These are phyloP conservation scores for Asterophora lycoperdoides DNA, from an alignment of 768 basidiomycete species.

Conservation along the genomic window DNA sequence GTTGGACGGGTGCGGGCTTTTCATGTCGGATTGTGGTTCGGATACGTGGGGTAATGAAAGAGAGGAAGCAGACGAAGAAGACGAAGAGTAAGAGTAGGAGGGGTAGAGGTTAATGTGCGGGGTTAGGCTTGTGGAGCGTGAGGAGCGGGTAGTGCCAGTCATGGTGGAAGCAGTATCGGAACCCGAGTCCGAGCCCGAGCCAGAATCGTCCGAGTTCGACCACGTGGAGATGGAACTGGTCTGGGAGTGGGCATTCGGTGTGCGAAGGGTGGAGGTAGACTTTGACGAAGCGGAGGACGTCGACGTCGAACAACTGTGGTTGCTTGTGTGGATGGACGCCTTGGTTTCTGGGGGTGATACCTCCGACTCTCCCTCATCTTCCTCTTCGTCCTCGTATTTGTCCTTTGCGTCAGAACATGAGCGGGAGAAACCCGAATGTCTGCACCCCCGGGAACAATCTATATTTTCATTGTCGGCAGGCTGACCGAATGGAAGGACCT, in stretches of 20 bases:
- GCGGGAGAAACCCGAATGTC: background rate
- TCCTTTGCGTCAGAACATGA: background rate
- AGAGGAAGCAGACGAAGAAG: slow-evolving; percentile 9
- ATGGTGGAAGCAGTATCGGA: background rate
- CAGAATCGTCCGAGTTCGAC: background rate
- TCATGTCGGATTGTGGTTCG: slow-evolving; percentile 7
- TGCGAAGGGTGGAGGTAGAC: no score
- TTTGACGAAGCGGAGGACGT: no score
- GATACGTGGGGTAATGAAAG: slow-evolving; percentile 1
- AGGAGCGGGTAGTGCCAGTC: slow-evolving; percentile 2
- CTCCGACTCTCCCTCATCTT: background rate
- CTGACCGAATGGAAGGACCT: background rate
- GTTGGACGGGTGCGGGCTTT: slow-evolving; percentile 20
- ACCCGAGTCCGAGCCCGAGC: background rate
- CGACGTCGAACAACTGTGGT: background rate
- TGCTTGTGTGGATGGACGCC: background rate
- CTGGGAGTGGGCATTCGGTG: background rate
- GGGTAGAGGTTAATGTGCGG: background rate
- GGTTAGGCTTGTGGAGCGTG: background rate
- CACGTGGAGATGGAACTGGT: background rate
- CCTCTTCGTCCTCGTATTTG: background rate
- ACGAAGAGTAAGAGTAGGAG: slow-evolving; percentile 2
- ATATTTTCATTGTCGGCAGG: background rate
- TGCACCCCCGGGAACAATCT: no score
- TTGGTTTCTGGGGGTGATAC: background rate